A percentile compares a stretch with the other conserved stretches of the same genome.
Conservation (phyloP, 2,329 filamentous ascomycete species). For the Cryphonectria parasitica region DNA sequence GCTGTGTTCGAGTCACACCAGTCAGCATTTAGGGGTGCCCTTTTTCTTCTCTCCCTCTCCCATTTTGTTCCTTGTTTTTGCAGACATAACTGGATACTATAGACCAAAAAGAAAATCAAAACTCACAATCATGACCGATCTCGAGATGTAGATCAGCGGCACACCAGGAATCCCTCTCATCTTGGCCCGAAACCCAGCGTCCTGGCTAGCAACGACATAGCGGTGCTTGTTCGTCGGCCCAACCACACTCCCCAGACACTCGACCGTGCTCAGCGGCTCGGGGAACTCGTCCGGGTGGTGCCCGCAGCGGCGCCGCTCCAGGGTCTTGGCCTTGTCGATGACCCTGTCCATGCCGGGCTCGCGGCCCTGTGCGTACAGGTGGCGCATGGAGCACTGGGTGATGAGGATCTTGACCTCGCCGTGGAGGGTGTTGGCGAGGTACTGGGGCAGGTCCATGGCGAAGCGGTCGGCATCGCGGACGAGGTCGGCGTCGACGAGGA, state of each 20-base stretch:
- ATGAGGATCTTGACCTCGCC: conserved; percentile 82
- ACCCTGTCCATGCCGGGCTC: conserved; percentile 59
- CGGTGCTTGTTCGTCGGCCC: conserved; percentile 84
- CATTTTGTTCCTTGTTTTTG: not conserved
- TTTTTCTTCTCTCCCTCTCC: conserved; percentile 26
- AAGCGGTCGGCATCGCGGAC: conserved; percentile 79
- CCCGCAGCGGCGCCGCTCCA: conserved; percentile 75
- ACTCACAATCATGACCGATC: conserved; percentile 74
- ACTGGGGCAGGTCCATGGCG: conserved; percentile 77
- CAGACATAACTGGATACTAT: no score
- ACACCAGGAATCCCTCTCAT: conserved; percentile 72
- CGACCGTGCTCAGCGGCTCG: conserved; percentile 68
- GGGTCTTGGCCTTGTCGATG: conserved; percentile 73
- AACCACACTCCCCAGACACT: conserved; percentile 76
- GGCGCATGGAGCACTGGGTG: conserved; percentile 69
- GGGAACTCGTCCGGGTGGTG: conserved; percentile 75
- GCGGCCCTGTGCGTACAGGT: conserved; percentile 68
- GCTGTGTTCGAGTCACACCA: not conserved
- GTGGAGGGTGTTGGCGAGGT: conserved; percentile 48
- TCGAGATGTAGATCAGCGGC: conserved; percentile 76
- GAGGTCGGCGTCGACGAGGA: conserved; percentile 85
- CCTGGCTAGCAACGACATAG: conserved; percentile 79
- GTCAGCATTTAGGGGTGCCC: conserved; percentile 2
- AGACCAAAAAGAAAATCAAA: conserved; percentile 51
- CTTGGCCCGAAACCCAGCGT: conserved; percentile 62